Evolutionary conservation across 2,329 filamentous ascomycete species (phyloP), one percentile per base, ranked within the genome.

Genomic region (Xenoacremonium recifei): DNA sequence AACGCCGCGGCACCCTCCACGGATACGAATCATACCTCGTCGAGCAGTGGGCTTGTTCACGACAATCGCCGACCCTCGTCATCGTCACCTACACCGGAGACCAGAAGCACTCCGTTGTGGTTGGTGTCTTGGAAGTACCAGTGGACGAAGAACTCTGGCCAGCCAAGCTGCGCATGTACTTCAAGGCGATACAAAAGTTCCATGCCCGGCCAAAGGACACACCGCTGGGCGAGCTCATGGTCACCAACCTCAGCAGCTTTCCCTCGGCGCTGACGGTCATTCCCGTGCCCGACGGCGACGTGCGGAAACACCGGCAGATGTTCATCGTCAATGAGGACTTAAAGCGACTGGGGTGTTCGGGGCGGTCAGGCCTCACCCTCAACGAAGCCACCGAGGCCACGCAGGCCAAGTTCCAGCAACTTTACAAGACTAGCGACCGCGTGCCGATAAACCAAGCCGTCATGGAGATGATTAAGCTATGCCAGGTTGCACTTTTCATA

Each of bases 21-120:
- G 92, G 92, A 51, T 97, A 96, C 67, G 91, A 97, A 64, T 75
- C 92, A 48, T 97, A 97, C 65, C 70, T 97, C 13, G 89, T 97
- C 51, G 93, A 97, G 65, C 93, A 99, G 73, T 99, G 93, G 93
- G 89, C 89, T 5, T 96, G 91, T 66, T 96, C 92, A 11, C 82
- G 93, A 39, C 79, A 83, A 42, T 89, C 95, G 48, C 92, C 92
- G 1, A 96, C 92, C 13, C 87, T 95, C 50, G 80, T 95, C 37
- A 95, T 97, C 51, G 87, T 87, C 31, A 96, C 91, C 3, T 96
- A 93, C 60, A 97, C 92, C 0, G 93, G 92, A 40, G 90, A 96
- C 56, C 75, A 81, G 23, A 82, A 82, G 23, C 87, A 96, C 63
- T 79, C 75, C 1, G 82, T 95, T n/a, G 68, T 85, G 7, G 90